phyloP scores from a whole-genome alignment of 352 stramenopile genomes.

The Thraustochytrium striatum region DNA sequence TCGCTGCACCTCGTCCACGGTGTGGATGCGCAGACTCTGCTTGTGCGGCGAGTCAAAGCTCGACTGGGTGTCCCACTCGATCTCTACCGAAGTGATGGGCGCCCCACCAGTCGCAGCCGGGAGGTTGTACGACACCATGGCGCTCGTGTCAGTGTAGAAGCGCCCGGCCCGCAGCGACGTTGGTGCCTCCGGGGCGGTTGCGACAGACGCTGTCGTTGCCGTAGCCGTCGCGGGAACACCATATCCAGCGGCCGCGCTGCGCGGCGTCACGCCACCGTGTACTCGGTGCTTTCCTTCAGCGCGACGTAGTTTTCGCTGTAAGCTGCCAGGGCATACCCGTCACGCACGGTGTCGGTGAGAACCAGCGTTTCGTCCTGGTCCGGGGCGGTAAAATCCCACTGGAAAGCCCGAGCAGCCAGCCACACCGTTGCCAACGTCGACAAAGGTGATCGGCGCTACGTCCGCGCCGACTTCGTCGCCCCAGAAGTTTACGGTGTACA shows the following conservation, averaged over 20 bases:
- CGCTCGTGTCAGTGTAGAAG: slow-evolving; percentile 64
- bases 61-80: slow-evolving; percentile 80
- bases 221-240: background rate
- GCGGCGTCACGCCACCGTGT: slow-evolving; percentile 11
- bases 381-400: background rate
- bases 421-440: slow-evolving; percentile 7
- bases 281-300: background rate
- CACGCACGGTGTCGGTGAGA: background rate
- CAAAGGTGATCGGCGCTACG: background rate
- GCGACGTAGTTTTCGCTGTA: slow-evolving; percentile 1
- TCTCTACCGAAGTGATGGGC: slow-evolving; percentile 78
- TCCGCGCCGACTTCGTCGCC: background rate
- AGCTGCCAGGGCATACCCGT: background rate
- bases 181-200: slow-evolving; percentile 63
- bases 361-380: background rate
- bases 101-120: slow-evolving; percentile 77
- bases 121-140: slow-evolving; percentile 67
- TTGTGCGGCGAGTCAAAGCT: slow-evolving; percentile 60
- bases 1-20: slow-evolving; percentile 68
- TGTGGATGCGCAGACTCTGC: slow-evolving; percentile 57
- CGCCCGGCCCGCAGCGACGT: slow-evolving; percentile 65
- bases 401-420: too few species aligned
- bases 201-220: slow-evolving; percentile 56
- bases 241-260: background rate
- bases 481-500: slow-evolving; percentile 19